Evolutionary conservation across 495 filamentous ascomycete species (phyloP), one percentile per base, ranked within the genome.

Genomic region (Diplogelasinospora grovesii): DNA sequence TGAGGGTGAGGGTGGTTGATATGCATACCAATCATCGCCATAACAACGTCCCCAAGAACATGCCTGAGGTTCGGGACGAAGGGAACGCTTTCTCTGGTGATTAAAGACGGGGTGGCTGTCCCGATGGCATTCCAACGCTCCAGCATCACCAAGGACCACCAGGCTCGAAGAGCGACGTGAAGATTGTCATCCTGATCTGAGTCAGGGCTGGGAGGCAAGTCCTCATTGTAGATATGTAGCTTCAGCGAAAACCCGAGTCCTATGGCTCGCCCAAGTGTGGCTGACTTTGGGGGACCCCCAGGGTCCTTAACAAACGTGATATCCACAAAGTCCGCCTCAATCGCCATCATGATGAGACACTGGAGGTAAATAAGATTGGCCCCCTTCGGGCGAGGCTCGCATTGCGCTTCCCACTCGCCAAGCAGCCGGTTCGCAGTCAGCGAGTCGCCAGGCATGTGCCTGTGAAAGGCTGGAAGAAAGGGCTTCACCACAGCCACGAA

Each of bases 121-220:
- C 78, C 81, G 27, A 81, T 70, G 11, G 84, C 77, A 52, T 87
- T 78, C 80, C 81, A 90, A 21, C 85, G 76, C 40, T 86, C 79
- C 42, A 94, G 61, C 50, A 85, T 77, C 32, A 82, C 71, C 39
- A 92, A 59, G 1, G 79, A 73, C 62, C 82, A 85, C 83, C 85
- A 94, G 33, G 76, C 76, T 25, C 85, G 75, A 40, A 85, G 64
- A 2, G 73, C 75, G 19, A 90, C 69, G n/a, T n/a, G n/a, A n/a
- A n/a, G n/a, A 21, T 79, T 80, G 36, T 83, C 78, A 37, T 85
- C 80, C 4, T 69, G 46, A 56, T 88, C 83, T 38, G 63, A 43
- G 15, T 68, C 62, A 11, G 40, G 24, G 11, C 49, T 46, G 4
- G 46, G 35, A 18, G 34, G 41, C 1, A 45, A 28, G 8, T 59